Percentiles rank a stretch among this genome's conserved stretches.
Conservation (phyloP, 2,329 filamentous ascomycete genomes). For the Xylaria sp. region DNA sequence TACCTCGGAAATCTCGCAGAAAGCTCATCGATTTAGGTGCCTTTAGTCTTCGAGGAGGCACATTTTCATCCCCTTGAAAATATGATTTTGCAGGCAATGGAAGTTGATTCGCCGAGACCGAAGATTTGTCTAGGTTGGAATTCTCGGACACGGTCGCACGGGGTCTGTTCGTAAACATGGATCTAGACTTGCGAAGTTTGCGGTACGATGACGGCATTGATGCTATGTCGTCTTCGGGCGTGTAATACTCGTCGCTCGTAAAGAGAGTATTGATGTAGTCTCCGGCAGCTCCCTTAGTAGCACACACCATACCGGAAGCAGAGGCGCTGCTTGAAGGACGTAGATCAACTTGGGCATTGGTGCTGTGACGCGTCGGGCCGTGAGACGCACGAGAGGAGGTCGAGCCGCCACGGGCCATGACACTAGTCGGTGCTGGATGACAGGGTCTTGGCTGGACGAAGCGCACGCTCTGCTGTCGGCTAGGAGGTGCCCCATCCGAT, state of each 20-base stretch:
- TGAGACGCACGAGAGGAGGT: constrained; percentile 16
- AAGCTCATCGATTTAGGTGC: constrained; percentile 68
- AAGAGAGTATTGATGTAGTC: constrained; percentile 53
- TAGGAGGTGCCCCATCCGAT: constrained; percentile 47
- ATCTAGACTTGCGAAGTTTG: constrained; percentile 65
- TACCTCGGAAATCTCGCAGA: constrained; percentile 50
- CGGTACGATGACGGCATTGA: constrained; percentile 62
- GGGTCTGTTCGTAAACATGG: constrained; percentile 59
- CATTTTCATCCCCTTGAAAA: constrained; percentile 46
- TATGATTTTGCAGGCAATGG: constrained; percentile 14
- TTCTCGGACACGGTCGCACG: constrained; percentile 22
- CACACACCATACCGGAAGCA: constrained; percentile 45
- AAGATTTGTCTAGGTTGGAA: constrained; percentile 17
- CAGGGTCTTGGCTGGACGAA: constrained; percentile 54
- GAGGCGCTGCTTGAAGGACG: constrained; percentile 38
- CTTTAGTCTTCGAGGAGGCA: constrained; percentile 51
- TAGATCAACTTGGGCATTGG: constrained; percentile 20
- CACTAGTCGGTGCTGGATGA: constrained; percentile 15
- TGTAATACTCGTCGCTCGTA: constrained; percentile 57
- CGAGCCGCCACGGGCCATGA: constrained; percentile 6
- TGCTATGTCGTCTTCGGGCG: constrained; percentile 59
- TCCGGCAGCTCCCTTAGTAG: constrained; percentile 48
- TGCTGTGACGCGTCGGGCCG: constrained; percentile 16
- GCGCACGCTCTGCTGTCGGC: constrained; percentile 65
- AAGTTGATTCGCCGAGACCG: constrained; percentile 32